These are phyloP conservation scores for Colletotrichum theobromicola DNA, from an alignment of 2,329 filamentous ascomycete genomes.

Conservation along the genomic window DNA sequence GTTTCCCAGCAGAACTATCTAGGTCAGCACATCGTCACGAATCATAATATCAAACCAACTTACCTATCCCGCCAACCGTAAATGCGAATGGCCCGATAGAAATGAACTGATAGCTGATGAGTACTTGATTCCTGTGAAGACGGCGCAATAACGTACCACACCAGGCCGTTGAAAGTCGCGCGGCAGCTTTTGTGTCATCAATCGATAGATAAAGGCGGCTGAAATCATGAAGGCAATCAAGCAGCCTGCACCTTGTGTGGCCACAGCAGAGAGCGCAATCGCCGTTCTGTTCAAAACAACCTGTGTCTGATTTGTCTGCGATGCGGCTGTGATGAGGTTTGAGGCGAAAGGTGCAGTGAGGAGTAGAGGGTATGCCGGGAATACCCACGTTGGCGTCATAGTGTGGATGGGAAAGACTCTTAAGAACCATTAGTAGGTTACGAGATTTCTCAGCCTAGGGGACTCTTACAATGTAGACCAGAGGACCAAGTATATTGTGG, in stretches of 20 bases:
- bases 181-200: constrained; percentile 88
- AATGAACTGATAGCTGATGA: constrained; percentile 63
- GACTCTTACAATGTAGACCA: constrained; percentile 62
- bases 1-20: constrained; percentile 48
- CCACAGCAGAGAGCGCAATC: constrained; percentile 53
- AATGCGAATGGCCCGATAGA: constrained; percentile 77
- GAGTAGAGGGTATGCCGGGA: constrained; percentile 82
- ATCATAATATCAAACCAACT: background rate
- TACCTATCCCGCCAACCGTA: constrained; percentile 52
- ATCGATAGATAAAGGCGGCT: constrained; percentile 80
- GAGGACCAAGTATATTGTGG: constrained; percentile 76
- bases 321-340: constrained; percentile 53
- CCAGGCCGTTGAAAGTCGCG: constrained; percentile 77
- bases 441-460: background rate
- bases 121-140: background rate
- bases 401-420: constrained; percentile 71
- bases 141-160: constrained; percentile 53
- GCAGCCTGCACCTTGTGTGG: constrained; percentile 60
- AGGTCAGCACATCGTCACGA: background rate
- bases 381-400: constrained; percentile 91
- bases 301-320: constrained; percentile 25
- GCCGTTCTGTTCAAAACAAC: constrained; percentile 44
- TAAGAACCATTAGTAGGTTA: background rate
- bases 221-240: constrained; percentile 78
- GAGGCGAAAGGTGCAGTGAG: constrained; percentile 77